Base-by-base conservation (phyloP, 2,329 filamentous ascomycete genomes). In the Didymella pinodella region DNA sequence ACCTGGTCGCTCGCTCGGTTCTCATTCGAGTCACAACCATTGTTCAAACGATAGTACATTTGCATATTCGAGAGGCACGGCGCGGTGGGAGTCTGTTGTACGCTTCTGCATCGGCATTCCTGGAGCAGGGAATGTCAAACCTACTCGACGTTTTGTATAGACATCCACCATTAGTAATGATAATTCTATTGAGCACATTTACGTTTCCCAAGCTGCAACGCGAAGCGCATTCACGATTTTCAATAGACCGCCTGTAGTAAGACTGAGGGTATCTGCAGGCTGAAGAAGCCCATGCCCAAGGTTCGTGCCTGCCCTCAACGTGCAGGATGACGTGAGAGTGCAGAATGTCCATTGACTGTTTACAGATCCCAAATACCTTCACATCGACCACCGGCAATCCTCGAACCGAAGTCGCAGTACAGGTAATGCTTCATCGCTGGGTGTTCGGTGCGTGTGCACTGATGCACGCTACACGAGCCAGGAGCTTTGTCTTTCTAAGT, bases 151-250 rank as follows among this genome's bases (percentile, higher is more conserved):
- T 16, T 53, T 26, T 57, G 34, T 43, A 57, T 57, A 57, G 54
- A 41, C 44, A 46, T n/a, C 7, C 34, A 57, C 22, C 32, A 14
- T 47, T 43, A 57, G 34, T 57, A 57, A 47, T 57, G 14, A 41
- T 51, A 47, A 32, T 47, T 51, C 47, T 26, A 12, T 7, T 20
- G 28, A 29, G 2, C 3, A 44, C 16, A 6, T 40, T 25, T 10
- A n/a, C 10, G 3, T n/a, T 6, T 20, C 26, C 16, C 18, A 8
- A 32, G 48, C 48, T 20, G 36, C 48, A 50, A n/a, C 28, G 25
- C 43, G 36, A 20, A 40, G 4, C 18, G 36, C 18, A 40, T 7
- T 18, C n/a, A 38, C n/a, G 1, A 8, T 8, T n/a, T 18, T n/a
- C 14, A 18, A 16, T 3, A 38, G 16, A 20, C n/a, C n/a, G 8